Percentiles rank a stretch among this genome's conserved stretches.
Evolutionary conservation across 345 rosid genomes (phyloP).

Genomic region (Hibiscus mutabilis): DNA sequence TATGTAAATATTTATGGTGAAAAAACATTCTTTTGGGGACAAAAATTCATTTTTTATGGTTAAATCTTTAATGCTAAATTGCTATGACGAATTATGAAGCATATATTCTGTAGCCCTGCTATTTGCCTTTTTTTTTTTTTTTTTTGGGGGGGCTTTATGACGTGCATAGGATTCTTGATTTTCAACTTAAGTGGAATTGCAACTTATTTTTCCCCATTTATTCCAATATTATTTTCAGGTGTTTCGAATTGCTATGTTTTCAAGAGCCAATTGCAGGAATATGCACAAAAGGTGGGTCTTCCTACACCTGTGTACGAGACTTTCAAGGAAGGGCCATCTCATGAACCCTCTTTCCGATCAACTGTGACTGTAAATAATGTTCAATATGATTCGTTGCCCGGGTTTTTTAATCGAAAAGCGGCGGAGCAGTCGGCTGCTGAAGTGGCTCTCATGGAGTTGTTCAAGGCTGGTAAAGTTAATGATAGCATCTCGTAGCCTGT

Average conservation of each 20-base stretch:
- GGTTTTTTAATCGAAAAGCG: conserved; percentile 84
- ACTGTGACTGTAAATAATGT: conserved; percentile 56
- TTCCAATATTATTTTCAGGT: conserved; percentile 27
- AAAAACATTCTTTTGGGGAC: not conserved
- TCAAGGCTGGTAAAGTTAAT: conserved; percentile 48
- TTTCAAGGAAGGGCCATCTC: conserved; percentile 84
- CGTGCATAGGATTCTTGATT: not conserved
- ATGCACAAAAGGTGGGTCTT: conserved; percentile 62
- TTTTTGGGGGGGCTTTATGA: too few relatives aligned
- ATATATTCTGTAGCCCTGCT: not conserved
- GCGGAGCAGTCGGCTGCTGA: conserved; percentile 98
- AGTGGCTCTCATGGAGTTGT: conserved; percentile 67
- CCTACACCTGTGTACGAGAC: conserved; percentile 80
- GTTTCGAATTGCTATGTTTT: conserved; percentile 81
- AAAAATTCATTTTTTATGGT: too few relatives aligned
- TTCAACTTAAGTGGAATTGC: not conserved
- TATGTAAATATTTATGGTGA: not conserved
- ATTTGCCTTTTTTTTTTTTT: not conserved
- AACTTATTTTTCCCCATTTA: not conserved
- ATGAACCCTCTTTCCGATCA: conserved; percentile 67
- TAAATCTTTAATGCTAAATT: too few relatives aligned
- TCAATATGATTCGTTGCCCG: conserved; percentile 68
- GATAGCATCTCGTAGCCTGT: conserved; percentile 60
- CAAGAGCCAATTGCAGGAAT: conserved; percentile 80
- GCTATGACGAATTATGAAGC: not conserved